Evolutionary conservation across 345 rosid species (phyloP), one percentile per base, ranked within the genome.

Genomic region (Jatropha curcas): DNA sequence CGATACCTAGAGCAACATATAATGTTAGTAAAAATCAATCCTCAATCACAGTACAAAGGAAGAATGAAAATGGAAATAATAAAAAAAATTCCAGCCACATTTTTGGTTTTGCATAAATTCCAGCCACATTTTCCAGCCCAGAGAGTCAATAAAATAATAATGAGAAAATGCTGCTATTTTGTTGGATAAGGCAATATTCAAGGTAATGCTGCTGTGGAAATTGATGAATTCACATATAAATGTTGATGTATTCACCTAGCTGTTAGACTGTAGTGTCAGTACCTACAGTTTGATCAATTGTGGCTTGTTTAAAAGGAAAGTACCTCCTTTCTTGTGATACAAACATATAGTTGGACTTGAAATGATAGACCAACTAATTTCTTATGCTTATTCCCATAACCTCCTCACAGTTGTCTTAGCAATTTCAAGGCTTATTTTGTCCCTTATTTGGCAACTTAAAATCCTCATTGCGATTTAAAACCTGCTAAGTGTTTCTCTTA

Each of bases 1-100:
- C 82, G 86, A 77, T 96, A 96, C 81, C 99, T 96, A 48, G 34
- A 25, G 62, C 35, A 17, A 28, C 20, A 20, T 3, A 31, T 46
- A 2, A n/a, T 56, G 24, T 39, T 48, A 67, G 28, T 20, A 7
- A n/a, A 19, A 16, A 73, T n/a, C 6, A 33, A 25, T 12, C 3
- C 39, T 37, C 51, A 17, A 19, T n/a, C 52, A 58, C 34, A 46
- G n/a, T 45, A 58, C 60, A 16, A 27, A 3, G 30, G 20, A 25
- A 12, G 48, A 25, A 56, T 33, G 39, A 60, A 20, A 22, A 27
- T 24, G 28, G 46, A 46, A 60, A 70, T 6, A 35, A 17, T 7
- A 12, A 53, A 33, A 33, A 4, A 58, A 7, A n/a, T 13, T n/a
- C n/a, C n/a, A n/a, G n/a, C n/a, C n/a, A n/a, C n/a, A n/a, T n/a